Evolutionary conservation across 306 rosid genomes (phyloP), one percentile per base, ranked within the genome.

Genomic region (Leucaena leucocephala): DNA sequence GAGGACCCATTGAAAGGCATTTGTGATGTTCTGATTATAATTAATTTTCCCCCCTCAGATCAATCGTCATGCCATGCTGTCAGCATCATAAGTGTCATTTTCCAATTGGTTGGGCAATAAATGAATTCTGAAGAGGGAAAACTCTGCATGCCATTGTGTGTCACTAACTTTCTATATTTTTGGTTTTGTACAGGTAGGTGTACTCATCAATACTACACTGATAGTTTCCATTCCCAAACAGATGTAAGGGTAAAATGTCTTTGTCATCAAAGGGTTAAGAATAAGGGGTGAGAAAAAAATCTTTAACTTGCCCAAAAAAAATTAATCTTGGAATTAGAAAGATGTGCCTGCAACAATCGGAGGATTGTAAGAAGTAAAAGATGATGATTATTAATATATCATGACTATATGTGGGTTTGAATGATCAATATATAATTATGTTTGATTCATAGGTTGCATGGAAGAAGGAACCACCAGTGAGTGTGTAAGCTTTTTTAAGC

Each of bases 331-430:
- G 38, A 43, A 68, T 19, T 68, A 43, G 72, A 43, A 68, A 91
- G 85, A 85, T 86, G 91, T 87, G 88, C 34, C 90, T 84, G 91
- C 86, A 85, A 80, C 68, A 71, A 44, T 34, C 88, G 84, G 91
- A 82, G 83, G 86, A 76, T 48, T 82, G 96, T 83, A 54, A 54
- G 59, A 59, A 76, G 86, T 45, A 84, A 89, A 88, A 87, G 97
- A 89, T 80, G 93, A 85, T 89, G 94, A 93, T 93, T 83, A 93
- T 93, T 89, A 91, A 78, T 88, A 68, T 82, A 91, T 93, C 74
- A 91, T 93, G 91, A 91, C 85, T 19, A 73, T 81, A 90, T 83
- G 87, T 86, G 72, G 42, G 73, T 72, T 68, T 86, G 89, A 90
- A 85, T 88, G 89, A 89, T 89, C 85, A 87, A 88, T 82, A 44